Conservation (phyloP, 441 rosid genomes). For the Aquilaria agallochum region DNA sequence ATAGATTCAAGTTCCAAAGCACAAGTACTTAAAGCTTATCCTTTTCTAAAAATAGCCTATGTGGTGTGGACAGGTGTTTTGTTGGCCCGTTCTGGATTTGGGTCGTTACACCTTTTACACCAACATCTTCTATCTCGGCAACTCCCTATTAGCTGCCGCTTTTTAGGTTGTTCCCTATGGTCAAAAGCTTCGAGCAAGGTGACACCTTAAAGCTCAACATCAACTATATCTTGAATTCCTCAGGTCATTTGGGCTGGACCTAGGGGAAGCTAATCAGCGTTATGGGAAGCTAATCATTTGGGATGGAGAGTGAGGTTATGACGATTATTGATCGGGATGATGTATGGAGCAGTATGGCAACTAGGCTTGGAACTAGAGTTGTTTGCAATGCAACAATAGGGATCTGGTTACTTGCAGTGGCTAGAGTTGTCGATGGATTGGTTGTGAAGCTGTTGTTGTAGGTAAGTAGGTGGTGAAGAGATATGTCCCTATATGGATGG, state of each 20-base stretch:
- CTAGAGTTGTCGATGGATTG: slow-evolving; percentile 83
- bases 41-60: no score
- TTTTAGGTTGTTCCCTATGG: slow-evolving; percentile 43
- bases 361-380: slow-evolving; percentile 89
- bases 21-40: no score
- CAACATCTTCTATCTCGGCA: slow-evolving; percentile 67
- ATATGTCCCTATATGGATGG: slow-evolving; percentile 60
- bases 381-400: slow-evolving; percentile 87
- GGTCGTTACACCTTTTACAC: slow-evolving; percentile 60
- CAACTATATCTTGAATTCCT: slow-evolving; percentile 69
- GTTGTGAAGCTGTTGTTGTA: slow-evolving; percentile 72
- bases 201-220: slow-evolving; percentile 80
- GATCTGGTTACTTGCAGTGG: slow-evolving; percentile 87
- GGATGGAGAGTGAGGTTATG: slow-evolving; percentile 72
- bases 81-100: no score
- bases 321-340: slow-evolving; percentile 67
- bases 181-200: slow-evolving; percentile 62
- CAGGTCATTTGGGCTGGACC: slow-evolving; percentile 71
- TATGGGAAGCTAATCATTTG: slow-evolving; percentile 68
- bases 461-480: slow-evolving; percentile 80
- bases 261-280: slow-evolving; percentile 87
- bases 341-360: slow-evolving; percentile 84
- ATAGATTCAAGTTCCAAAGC: no score
- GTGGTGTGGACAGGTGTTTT: no score
- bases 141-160: slow-evolving; percentile 58